Evolutionary conservation across 2,329 filamentous ascomycete genomes (phyloP).

Genomic region (Arthroderma sp.): DNA sequence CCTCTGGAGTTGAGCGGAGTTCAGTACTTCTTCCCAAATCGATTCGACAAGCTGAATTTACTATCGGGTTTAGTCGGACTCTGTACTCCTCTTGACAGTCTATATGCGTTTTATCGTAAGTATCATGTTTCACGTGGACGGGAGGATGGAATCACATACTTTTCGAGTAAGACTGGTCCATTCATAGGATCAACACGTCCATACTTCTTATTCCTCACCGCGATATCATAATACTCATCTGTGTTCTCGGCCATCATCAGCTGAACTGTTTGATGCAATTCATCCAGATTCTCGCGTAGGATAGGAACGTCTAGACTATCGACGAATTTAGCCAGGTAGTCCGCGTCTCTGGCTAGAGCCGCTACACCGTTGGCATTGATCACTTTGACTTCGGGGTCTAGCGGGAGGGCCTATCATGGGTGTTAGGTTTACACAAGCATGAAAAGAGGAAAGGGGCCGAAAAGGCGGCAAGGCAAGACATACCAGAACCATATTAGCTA

Average conservation of each 20-base stretch:
- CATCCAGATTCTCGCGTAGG: constrained; percentile 76
- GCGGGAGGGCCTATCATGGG: constrained; percentile 52
- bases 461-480: constrained; percentile 19
- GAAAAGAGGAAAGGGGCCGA: background rate
- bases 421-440: constrained; percentile 5
- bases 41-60: constrained; percentile 59
- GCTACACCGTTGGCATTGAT: constrained; percentile 81
- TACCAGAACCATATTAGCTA: constrained; percentile 71
- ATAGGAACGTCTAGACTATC: constrained; percentile 78
- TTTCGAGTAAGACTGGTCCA: constrained; percentile 80
- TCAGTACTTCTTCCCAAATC: constrained; percentile 52
- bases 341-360: constrained; percentile 69
- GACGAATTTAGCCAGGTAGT: constrained; percentile 76
- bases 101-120: constrained; percentile 22
- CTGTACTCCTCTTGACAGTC: constrained; percentile 53
- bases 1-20: background rate
- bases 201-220: constrained; percentile 82
- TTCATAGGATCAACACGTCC: constrained; percentile 84
- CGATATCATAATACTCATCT: constrained; percentile 95
- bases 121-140: background rate
- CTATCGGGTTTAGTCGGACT: constrained; percentile 43
- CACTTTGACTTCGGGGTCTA: constrained; percentile 64
- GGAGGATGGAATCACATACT: constrained; percentile 43
- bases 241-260: constrained; percentile 76
- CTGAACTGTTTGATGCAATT: constrained; percentile 82